Evolutionary conservation across 257 asterid species (phyloP).

Genomic region (Perilla frutescens): DNA sequence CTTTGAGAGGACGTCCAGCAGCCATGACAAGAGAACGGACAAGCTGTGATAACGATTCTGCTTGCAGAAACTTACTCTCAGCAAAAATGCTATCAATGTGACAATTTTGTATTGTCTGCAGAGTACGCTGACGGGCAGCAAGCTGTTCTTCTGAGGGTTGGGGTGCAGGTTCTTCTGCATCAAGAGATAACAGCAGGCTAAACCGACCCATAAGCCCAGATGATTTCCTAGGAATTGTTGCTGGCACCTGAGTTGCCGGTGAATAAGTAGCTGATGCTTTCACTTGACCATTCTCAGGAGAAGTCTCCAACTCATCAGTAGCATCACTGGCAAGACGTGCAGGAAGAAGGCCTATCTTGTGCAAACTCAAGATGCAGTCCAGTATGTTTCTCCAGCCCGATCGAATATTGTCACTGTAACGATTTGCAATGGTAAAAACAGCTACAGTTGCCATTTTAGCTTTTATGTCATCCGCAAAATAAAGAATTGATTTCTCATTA

Average conservation of each 20-base stretch:
- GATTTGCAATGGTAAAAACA: conserved; percentile 79
- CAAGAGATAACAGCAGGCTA: conserved; percentile 77
- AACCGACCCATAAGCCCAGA: conserved; percentile 88
- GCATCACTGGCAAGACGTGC: conserved; percentile 86
- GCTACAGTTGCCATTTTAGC: conserved; percentile 86
- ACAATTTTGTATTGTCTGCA: conserved; percentile 78
- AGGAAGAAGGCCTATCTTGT: conserved; percentile 86
- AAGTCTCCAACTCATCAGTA: conserved; percentile 66
- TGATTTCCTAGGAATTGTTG: conserved; percentile 64
- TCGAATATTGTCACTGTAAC: conserved; percentile 82
- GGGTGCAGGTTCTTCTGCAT: conserved; percentile 79
- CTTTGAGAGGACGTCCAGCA: conserved; percentile 64
- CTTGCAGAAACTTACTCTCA: conserved; percentile 89
- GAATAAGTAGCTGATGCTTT: conserved; percentile 49
- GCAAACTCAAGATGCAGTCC: conserved; percentile 90
- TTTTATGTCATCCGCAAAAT: conserved; percentile 78
- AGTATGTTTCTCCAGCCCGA: conserved; percentile 91
- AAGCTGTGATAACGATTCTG: conserved; percentile 82
- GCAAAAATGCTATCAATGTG: conserved; percentile 84
- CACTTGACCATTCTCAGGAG: conserved; percentile 52
- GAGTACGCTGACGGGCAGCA: conserved; percentile 75
- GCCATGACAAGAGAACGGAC: conserved; percentile 80
- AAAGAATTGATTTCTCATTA: conserved; percentile 62
- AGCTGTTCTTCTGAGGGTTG: conserved; percentile 85
- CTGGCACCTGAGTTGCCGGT: conserved; percentile 46